These are phyloP conservation scores for Chaetomium sp. DNA, from an alignment of 2,329 filamentous ascomycete genomes.

Conservation along the genomic window DNA sequence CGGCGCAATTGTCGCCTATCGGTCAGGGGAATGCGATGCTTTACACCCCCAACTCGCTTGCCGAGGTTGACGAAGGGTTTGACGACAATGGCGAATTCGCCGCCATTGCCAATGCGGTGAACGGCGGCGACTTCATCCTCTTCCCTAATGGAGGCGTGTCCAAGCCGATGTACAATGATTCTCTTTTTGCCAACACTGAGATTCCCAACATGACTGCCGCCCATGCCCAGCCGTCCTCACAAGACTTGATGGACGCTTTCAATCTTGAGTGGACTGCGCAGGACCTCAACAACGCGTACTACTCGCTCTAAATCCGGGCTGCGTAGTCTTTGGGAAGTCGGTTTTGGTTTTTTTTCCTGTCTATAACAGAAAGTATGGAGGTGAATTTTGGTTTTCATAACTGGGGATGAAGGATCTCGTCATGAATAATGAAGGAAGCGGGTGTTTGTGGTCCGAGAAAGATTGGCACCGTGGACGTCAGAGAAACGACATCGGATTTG, in stretches of 20 bases:
- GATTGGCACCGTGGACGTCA: slow-evolving; percentile 3
- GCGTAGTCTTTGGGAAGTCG: too few species aligned
- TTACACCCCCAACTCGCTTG: slow-evolving; percentile 57
- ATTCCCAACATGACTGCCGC: slow-evolving; percentile 45
- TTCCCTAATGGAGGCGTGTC: slow-evolving; percentile 40
- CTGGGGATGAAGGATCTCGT: not conserved
- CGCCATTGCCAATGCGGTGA: slow-evolving; percentile 27
- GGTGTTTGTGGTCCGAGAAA: slow-evolving; percentile 6
- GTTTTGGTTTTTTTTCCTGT: too few species aligned
- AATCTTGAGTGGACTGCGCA: slow-evolving; percentile 36
- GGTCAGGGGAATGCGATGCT: slow-evolving; percentile 64
- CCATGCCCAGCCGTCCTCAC: slow-evolving; percentile 47
- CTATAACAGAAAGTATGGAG: too few species aligned
- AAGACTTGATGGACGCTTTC: slow-evolving; percentile 40
- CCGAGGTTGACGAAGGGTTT: slow-evolving; percentile 59
- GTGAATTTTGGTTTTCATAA: not conserved
- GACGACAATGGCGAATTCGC: slow-evolving; percentile 43
- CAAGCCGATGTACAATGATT: slow-evolving; percentile 38
- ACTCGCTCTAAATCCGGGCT: slow-evolving; percentile 11
- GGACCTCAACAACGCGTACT: slow-evolving; percentile 12
- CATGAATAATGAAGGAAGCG: slow-evolving; percentile 20
- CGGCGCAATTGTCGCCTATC: slow-evolving; percentile 58
- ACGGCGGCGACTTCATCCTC: slow-evolving; percentile 58
- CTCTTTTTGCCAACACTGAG: slow-evolving; percentile 40
- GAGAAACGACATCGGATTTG: not conserved